These are phyloP conservation scores for Syncephalastrum sp. DNA, from an alignment of 371 early-diverging fungal genomes.

Conservation along the genomic window DNA sequence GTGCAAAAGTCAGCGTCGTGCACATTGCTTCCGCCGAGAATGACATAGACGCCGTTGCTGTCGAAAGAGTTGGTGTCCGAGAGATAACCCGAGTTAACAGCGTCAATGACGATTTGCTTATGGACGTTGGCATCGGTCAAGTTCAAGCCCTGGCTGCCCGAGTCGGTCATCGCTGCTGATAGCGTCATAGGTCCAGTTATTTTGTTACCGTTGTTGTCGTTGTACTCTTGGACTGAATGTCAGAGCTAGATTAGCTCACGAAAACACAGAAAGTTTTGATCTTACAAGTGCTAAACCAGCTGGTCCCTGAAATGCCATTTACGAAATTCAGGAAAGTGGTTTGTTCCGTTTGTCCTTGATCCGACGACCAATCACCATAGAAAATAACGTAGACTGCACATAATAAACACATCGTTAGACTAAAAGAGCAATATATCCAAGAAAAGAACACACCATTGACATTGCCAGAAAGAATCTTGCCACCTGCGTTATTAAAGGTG, in stretches of 20 bases:
- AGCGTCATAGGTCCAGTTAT: slow-evolving; percentile 48
- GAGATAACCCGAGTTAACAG: slow-evolving; percentile 46
- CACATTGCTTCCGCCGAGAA: slow-evolving; percentile 42
- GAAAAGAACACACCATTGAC: slow-evolving; percentile 38
- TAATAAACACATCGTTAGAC: background rate
- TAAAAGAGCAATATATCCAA: background rate
- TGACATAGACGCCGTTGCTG: slow-evolving; percentile 46
- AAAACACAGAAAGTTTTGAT: background rate
- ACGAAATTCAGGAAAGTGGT: slow-evolving; percentile 46
- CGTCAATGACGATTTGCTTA: slow-evolving; percentile 38
- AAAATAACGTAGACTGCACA: slow-evolving; percentile 46
- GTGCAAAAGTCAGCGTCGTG: slow-evolving; percentile 42
- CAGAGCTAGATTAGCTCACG: background rate
- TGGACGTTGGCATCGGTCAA: slow-evolving; percentile 35
- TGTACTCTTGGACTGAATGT: slow-evolving; percentile 38
- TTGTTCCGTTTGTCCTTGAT: slow-evolving; percentile 31
- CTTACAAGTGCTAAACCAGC: slow-evolving; percentile 50
- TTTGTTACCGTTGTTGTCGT: slow-evolving; percentile 31
- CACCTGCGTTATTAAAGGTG: slow-evolving; percentile 36
- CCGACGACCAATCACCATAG: slow-evolving; percentile 50
- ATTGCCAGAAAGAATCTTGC: slow-evolving; percentile 37
- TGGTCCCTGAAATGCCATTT: slow-evolving; percentile 37
- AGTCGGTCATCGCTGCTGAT: slow-evolving; percentile 45
- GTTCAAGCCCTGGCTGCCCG: slow-evolving; percentile 38
- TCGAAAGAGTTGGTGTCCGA: slow-evolving; percentile 42